phyloP scores from a whole-genome alignment of 768 basidiomycete genomes.

The Trametes cingulata region DNA sequence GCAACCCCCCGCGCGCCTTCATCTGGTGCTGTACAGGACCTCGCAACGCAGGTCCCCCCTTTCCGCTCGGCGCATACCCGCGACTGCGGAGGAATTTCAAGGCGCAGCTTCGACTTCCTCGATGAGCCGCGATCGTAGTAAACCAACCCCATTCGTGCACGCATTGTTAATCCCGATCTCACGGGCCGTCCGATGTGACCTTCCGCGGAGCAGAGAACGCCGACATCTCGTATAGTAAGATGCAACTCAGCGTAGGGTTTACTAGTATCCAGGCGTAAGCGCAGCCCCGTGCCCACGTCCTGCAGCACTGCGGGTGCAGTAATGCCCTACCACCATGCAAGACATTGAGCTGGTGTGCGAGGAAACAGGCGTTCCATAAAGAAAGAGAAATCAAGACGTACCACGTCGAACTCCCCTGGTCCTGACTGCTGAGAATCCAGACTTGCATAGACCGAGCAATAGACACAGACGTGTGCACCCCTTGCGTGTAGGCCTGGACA shows the following conservation, averaged over 20 bases:
- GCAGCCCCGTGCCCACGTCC: slow-evolving; percentile 1
- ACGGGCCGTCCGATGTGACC: neutral
- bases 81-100: too few relatives aligned
- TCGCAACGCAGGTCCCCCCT: too few relatives aligned
- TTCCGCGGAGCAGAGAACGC: neutral
- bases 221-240: neutral
- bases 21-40: too few relatives aligned
- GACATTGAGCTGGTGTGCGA: neutral
- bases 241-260: too few relatives aligned
- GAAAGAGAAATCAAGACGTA: neutral
- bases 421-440: neutral
- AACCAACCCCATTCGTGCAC: neutral
- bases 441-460: neutral
- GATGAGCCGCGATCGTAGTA: neutral
- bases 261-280: neutral
- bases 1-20: neutral
- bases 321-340: neutral
- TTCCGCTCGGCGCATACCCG: too few relatives aligned
- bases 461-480: neutral
- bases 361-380: neutral
- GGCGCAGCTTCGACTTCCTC: too few relatives aligned
- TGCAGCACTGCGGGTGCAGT: slow-evolving; percentile 5
- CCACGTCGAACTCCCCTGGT: neutral
- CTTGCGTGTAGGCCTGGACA: neutral
- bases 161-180: too few relatives aligned